Percentiles rank a stretch among this genome's conserved stretches.
Conservation (phyloP, 768 basidiomycete genomes). For the Collybia mongolica region DNA sequence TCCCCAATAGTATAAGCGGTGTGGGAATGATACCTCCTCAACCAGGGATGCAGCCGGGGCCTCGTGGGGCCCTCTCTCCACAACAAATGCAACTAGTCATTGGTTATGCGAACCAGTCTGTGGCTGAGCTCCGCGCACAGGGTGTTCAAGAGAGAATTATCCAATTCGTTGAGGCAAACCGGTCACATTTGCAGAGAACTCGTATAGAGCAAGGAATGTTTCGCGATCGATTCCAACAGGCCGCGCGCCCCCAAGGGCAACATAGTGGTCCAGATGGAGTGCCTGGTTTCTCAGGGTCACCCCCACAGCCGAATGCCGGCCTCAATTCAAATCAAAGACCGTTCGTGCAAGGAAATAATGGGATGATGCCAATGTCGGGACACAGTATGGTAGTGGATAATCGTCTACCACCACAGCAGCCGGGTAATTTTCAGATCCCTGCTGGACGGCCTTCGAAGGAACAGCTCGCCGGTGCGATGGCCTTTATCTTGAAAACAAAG, state of each 20-base stretch:
- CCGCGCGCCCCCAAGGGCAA: slow-evolving; percentile 12
- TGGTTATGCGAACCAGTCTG: slow-evolving; percentile 42
- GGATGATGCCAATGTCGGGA: too few relatives aligned
- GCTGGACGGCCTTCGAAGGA: background rate
- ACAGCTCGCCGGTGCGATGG: slow-evolving; percentile 5
- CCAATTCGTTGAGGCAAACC: slow-evolving; percentile 53
- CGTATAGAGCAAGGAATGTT: slow-evolving; percentile 37
- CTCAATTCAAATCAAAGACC: too few relatives aligned
- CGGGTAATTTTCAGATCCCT: slow-evolving; percentile 1
- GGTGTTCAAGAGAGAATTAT: slow-evolving; percentile 52
- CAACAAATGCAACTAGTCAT: slow-evolving; percentile 44
- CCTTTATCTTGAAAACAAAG: slow-evolving; percentile 10
- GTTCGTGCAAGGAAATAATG: slow-evolving; percentile 5
- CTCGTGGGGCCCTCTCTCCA: slow-evolving; percentile 20
- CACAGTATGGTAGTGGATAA: slow-evolving; percentile 6
- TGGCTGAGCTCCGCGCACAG: slow-evolving; percentile 50
- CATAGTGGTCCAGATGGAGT: background rate
- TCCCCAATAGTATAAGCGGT: background rate
- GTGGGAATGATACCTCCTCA: background rate
- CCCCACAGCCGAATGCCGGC: background rate
- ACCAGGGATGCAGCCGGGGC: slow-evolving; percentile 1
- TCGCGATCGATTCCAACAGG: slow-evolving; percentile 26
- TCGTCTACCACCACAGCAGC: slow-evolving; percentile 14
- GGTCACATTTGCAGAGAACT: slow-evolving; percentile 42
- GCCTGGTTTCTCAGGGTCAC: background rate